Evolutionary conservation across 768 basidiomycete species (phyloP), one percentile per base, ranked within the genome.

Genomic region (Lentinus tigrinus): DNA sequence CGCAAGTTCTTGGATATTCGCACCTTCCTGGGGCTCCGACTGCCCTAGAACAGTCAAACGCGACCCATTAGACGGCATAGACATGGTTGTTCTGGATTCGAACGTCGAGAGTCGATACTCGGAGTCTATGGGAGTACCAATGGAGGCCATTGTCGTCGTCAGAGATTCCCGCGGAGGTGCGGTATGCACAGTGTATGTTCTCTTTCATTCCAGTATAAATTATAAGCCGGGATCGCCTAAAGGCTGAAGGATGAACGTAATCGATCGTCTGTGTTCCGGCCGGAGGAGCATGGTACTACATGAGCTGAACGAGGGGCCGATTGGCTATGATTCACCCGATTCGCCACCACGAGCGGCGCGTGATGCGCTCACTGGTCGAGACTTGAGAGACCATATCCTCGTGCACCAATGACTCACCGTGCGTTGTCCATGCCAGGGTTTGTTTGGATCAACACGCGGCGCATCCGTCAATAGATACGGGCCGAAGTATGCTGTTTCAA

Each of bases 1-100:
- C 0, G 60, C 56, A 3, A 67, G 65, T 27, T 67, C 63, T n/a
- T 64, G 63, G 23, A 64, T 47, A 19, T 52, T 57, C 31, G 58
- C 31, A 1, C 58, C 58, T 21, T 60, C 53, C 26, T 54, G 48
- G 23, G 58, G 58, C 36, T 60, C 53, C 0, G 58, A 21, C 23
- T 39, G 52, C 34, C 49, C 53, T 16, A 60, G 54, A 31, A 54
- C 47, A 14, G 47, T 36, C 34, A 54, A 54, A 14, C 47, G 39
- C 28, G 57, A 54, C 19, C 46, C 36, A 40, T 50, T 43, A 3
- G 58, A 59, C 4, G 42, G 34, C 27, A 48, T 47, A 13, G 58
- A 46, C n/a, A 34, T 47, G 24, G 38, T 31, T 2, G 47, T 27
- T 1, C 37, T 42, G 4, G 47, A 37, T 2, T 28, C 47, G 42